Evolutionary conservation across 495 filamentous ascomycete genomes (phyloP), one percentile per base, ranked within the genome.

Genomic region (Bathelium albidoporum): DNA sequence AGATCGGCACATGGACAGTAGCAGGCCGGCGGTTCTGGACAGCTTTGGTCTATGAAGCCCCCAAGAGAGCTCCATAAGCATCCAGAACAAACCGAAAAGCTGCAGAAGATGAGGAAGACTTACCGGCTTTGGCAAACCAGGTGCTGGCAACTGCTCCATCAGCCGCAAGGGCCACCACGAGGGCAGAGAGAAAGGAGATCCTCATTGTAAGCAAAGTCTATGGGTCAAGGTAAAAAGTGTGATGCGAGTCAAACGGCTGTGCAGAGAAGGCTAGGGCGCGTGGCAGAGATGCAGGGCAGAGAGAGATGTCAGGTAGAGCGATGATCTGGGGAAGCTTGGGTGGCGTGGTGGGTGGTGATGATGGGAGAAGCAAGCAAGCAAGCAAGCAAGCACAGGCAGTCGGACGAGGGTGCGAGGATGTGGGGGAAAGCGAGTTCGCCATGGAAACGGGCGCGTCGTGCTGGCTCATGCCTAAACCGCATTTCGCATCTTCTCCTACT

Each of bases 111-210:
- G 34, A 12, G 26, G 59, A 31, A 31, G 32, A 83, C 86, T 59
- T 75, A 93, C 90, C 86, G 74, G 90, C 82, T 77, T 89, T 92
- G 65, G 82, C 84, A 72, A 91, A 90, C 90, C 90, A 94, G 70
- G 74, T 86, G 68, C 83, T 87, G 58, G 83, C 89, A 63, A 87
- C 79, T 34, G 85, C 82, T 58, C 76, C 81, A 70, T 90, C 83
- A 55, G 86, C 83, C 63, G 87, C 86, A 28, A 95, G 79, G 68
- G 82, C 83, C 65, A 90, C 77, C 69, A 91, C 77, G 68, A 93
- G 75, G 76, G 88, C 73, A 67, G 82, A 81, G 65, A 82, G 79
- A 67, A 88, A 69, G 61, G 82, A 79, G 75, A 91, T 80, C 82
- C 85, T 93, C 90, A 95, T 95, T 59, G 65, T 80, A 55, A 41